phyloP scores from a whole-genome alignment of 805 yeast genomes.

The Candida xiaguanensis region DNA sequence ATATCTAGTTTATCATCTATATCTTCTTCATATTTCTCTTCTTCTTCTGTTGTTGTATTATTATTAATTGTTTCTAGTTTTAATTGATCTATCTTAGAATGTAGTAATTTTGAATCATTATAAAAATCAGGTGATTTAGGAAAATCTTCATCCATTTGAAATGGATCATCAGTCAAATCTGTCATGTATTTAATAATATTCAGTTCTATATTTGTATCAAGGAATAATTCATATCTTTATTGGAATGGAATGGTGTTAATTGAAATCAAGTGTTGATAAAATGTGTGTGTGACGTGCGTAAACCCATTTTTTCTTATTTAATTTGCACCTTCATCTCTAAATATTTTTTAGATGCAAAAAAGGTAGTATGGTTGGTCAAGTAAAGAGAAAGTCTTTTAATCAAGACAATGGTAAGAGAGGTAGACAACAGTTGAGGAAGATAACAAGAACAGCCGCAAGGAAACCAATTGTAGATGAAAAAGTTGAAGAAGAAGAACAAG shows the following conservation, averaged over 20 bases:
- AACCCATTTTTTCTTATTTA: background rate
- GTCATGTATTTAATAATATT: slow-evolving; percentile 18
- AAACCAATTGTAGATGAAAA: slow-evolving; percentile 4
- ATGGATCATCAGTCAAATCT: slow-evolving; percentile 35
- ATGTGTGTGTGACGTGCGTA: background rate
- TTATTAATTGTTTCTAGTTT: slow-evolving; percentile 19
- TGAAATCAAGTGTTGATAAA: background rate
- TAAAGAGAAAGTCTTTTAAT: slow-evolving; percentile 5
- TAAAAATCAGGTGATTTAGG: slow-evolving; percentile 3
- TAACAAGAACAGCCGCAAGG: slow-evolving; percentile 53
- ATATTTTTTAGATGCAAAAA: slow-evolving; percentile 5
- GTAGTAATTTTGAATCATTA: slow-evolving; percentile 23
- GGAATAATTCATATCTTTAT: background rate
- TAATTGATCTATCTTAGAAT: slow-evolving; percentile 27
- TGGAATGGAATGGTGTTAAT: background rate
- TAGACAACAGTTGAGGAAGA: slow-evolving; percentile 56
- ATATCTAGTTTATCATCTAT: slow-evolving; percentile 37
- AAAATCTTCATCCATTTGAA: slow-evolving; percentile 45
- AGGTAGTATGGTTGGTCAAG: slow-evolving; percentile 6
- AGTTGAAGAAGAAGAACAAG: background rate
- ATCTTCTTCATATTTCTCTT: slow-evolving; percentile 34
- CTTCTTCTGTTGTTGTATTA: slow-evolving; percentile 25
- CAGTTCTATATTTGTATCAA: slow-evolving; percentile 1
- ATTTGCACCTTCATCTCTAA: slow-evolving; percentile 2
- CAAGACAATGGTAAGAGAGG: slow-evolving; percentile 42